phyloP scores from a whole-genome alignment of 352 stramenopile genomes.

The Pythium oligandrum region DNA sequence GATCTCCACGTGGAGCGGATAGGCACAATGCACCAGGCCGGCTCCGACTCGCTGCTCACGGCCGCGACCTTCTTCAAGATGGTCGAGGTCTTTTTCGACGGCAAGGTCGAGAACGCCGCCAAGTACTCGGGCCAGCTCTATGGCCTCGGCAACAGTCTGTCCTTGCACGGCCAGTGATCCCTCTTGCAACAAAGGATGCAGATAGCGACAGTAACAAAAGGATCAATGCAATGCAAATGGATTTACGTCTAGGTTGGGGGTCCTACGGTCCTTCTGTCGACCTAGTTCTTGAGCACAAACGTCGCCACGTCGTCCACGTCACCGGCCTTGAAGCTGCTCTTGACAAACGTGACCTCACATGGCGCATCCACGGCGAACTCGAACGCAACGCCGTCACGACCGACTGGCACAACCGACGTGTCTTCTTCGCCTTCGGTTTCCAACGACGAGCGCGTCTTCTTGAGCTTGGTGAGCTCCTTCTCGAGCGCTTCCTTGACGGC shows the following conservation, averaged over 20 bases:
- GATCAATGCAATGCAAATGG: no score
- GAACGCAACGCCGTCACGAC: constrained; percentile 67
- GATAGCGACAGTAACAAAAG: no score
- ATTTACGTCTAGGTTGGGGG: no score
- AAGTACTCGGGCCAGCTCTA: constrained; percentile 88
- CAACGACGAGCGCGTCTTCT: constrained; percentile 81
- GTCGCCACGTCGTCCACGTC: constrained; percentile 54
- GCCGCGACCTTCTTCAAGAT: constrained; percentile 92
- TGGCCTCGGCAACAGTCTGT: constrained; percentile 65
- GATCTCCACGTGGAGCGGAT: constrained; percentile 96
- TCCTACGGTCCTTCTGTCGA: no score
- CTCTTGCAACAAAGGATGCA: background rate
- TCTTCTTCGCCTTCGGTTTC: constrained; percentile 81
- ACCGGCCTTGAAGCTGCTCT: constrained; percentile 63
- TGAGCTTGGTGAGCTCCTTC: constrained; percentile 82
- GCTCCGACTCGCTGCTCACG: constrained; percentile 97
- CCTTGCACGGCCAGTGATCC: constrained; percentile 15
- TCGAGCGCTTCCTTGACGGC: constrained; percentile 58
- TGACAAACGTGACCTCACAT: constrained; percentile 72
- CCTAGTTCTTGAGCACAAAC: constrained; percentile 74
- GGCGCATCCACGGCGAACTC: constrained; percentile 77
- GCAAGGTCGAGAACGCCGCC: constrained; percentile 73
- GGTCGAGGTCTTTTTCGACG: constrained; percentile 85
- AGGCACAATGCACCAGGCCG: constrained; percentile 99
- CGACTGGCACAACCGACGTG: constrained; percentile 54